Evolutionary conservation across 192 early-diverging fungal genomes (phyloP), one percentile per base, ranked within the genome.

Genomic region (Irineochytrium annulatum): DNA sequence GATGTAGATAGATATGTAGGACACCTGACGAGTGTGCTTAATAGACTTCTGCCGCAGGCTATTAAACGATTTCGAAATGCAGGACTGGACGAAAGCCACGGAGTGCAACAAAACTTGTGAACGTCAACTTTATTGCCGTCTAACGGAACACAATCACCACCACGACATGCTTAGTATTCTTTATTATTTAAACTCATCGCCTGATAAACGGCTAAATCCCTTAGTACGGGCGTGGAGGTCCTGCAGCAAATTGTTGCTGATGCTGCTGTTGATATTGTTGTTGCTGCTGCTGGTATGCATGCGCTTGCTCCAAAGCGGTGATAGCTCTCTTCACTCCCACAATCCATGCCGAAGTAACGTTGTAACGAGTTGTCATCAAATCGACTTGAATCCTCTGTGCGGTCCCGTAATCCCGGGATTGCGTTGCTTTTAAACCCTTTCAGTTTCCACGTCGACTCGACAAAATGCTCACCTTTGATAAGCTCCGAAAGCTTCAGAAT

Each of bases 291-390:
- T n/a, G 46, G 29, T 67, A 57, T 8, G 55, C 27, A 26, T 60
- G 31, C 8, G 63, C 62, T 30, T 57, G 51, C 53, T 76, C 77
- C 4, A 73, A 43, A 16, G 58, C 54, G 56, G 86, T 85, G 56
- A 88, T 77, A 52, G 89, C 62, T 22, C 85, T 71, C 69, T 89
- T 89, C 57, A 89, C 79, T 20, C 84, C 85, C 22, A 86, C 77
- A 67, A 88, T 77, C 85, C 87, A 82, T 30, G 76, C 62, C 17
- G 78, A 77, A 3, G 84, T 86, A 11, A 77, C 76, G 11, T 82
- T 79, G 30, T 82, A 87, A 43, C 83, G 83, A 14, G 81, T 83
- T 1, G 81, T 85, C 73, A 88, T 82, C 16, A 91, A 65, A 48
- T 91, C 86, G 6, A 87, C 72, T 54, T 87, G 81, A 34, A 83